Base-by-base conservation (phyloP, 208 protist species). In the Acanthamoeba sp. region DNA sequence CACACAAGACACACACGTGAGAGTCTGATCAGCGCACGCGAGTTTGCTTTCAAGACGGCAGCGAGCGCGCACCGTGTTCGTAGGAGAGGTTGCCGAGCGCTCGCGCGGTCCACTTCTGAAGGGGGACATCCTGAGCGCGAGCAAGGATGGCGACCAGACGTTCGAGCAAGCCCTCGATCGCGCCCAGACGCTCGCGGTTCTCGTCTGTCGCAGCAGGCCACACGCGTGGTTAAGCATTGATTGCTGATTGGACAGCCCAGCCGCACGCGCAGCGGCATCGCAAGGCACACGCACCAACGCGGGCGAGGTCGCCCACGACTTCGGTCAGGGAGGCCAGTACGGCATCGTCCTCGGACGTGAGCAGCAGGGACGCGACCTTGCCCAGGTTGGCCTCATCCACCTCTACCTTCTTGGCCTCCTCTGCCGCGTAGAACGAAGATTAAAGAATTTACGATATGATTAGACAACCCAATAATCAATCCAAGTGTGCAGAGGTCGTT, bases 11-110 rank as follows among this genome's bases (percentile, higher is more conserved):
- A 52, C 10, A n/a, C 5, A 62, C 24, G 5, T 69, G 2, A 55
- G 9, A 24, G 0, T 34, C n/a, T n/a, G n/a, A n/a, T n/a, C n/a
- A n/a, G n/a, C n/a, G n/a, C n/a, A n/a, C n/a, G n/a, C n/a, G n/a
- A n/a, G n/a, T n/a, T n/a, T n/a, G n/a, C n/a, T n/a, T n/a, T n/a
- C n/a, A n/a, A n/a, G n/a, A n/a, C n/a, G n/a, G n/a, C 42, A 45
- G 40, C 5, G 64, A 90, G 48, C 10, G 5, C 9, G 66, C 34
- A 93, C 89, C 89, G 24, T 80, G 59, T 29, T 93, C 89, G 40
- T 93, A 93, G 29, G 89, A 82, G n/a, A 93, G 89, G 50, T 93
- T 93, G 40, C 89, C 89, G 18, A 93, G 45, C 0, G 89, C 89
- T 55, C 89, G 57, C 24, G 89, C 89, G n/a, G 89, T 62, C 89